phyloP scores from a whole-genome alignment of 495 filamentous ascomycete genomes.

The Tetracladium setigerum region DNA sequence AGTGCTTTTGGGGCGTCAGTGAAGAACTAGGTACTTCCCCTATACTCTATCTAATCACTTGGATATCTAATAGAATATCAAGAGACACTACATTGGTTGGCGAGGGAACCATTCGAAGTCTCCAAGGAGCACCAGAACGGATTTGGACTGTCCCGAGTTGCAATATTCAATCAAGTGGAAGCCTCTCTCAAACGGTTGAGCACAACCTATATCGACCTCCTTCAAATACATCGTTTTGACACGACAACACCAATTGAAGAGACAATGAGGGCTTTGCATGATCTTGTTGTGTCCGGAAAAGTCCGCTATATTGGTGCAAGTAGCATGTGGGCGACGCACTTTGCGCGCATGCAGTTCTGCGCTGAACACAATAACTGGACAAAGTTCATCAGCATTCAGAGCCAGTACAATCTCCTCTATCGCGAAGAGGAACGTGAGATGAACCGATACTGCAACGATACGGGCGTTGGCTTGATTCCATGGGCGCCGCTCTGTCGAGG shows the following conservation, averaged over 20 bases:
- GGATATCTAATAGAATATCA: too few species aligned
- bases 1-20: conserved; percentile 37
- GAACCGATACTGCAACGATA: conserved; percentile 62
- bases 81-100: too few species aligned
- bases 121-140: too few species aligned
- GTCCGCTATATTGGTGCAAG: conserved; percentile 66
- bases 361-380: conserved; percentile 62
- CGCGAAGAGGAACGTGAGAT: conserved; percentile 76
- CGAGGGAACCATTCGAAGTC: too few species aligned
- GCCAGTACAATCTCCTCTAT: conserved; percentile 64
- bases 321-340: conserved; percentile 62
- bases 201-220: conserved; percentile 62
- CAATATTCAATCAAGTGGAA: conserved; percentile 66
- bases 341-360: conserved; percentile 55
- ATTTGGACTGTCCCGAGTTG: conserved; percentile 51
- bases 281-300: conserved; percentile 58
- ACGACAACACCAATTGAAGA: conserved; percentile 50
- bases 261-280: conserved; percentile 67
- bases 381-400: conserved; percentile 72
- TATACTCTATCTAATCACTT: too few species aligned
- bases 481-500: conserved; percentile 44
- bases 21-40: conserved; percentile 11
- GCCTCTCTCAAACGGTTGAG: conserved; percentile 56
- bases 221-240: conserved; percentile 70
- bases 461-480: conserved; percentile 47